Evolutionary conservation across 2,329 filamentous ascomycete genomes (phyloP), one percentile per base, ranked within the genome.

Genomic region (Aspergillus jensenii): DNA sequence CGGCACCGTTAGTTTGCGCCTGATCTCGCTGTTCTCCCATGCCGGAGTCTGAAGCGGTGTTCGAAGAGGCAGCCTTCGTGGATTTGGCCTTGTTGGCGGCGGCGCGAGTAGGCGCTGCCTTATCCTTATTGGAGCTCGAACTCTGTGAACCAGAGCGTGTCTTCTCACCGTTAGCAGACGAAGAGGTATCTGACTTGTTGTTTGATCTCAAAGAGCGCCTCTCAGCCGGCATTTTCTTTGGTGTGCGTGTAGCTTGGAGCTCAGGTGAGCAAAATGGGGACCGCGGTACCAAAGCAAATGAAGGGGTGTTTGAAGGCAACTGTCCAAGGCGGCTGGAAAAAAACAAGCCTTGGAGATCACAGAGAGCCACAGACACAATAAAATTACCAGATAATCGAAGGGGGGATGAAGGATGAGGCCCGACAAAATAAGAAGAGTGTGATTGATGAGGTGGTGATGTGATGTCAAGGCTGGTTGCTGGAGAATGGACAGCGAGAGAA

Each of bases 11-110:
- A 35, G 74, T 74, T 65, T 79, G 78, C 70, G 87, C 87, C 70
- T 88, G 88, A 75, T 91, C 90, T 76, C 90, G 89, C 75, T 66
- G 64, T 49, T 88, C 84, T 67, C 87, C 87, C 87, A 90, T 90
- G 37, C 65, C 67, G 64, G 67, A 65, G 61, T 72, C 74, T 46
- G 72, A 65, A 61, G 65, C 68, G 65, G 66, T 72, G 61, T 76
- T 75, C 43, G 67, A 65, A 44, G 68, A 65, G 60, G 70, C 67
- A 61, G 66, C 68, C 65, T 75, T 76, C 64, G 75, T 64, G 52
- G 72, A 62, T 65, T 74, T 72, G 62, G 74, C 65, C 66, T 78
- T 78, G 66, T 67, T 76, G 63, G 76, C 70, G 61, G 75, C 68
- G 56, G 76, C 69, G 62, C 77, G 76, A 56, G 74, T 70, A 23